phyloP scores from a whole-genome alignment of 2,329 filamentous ascomycete genomes.

The Ilyonectria sp. region DNA sequence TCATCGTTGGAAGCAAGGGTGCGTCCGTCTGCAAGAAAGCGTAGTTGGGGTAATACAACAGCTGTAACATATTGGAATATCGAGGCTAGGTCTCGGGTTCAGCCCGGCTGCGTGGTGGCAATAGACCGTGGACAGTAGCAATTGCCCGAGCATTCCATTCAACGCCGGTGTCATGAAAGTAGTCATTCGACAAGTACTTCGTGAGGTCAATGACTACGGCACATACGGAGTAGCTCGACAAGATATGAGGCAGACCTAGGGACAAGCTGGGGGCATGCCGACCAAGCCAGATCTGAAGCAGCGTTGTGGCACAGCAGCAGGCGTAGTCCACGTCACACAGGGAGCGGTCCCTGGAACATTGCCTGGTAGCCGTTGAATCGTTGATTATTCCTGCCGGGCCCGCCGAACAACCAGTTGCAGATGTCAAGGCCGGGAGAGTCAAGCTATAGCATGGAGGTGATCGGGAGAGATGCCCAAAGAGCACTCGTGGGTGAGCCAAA shows the following conservation, averaged over 20 bases:
- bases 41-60: slow-evolving; percentile 1
- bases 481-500: slow-evolving; percentile 33
- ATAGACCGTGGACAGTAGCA: background rate
- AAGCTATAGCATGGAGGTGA: slow-evolving; percentile 25
- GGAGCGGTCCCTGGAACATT: slow-evolving; percentile 7
- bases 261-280: background rate
- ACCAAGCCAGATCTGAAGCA: slow-evolving; percentile 19
- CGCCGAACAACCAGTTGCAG: slow-evolving; percentile 21
- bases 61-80: background rate
- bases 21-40: background rate
- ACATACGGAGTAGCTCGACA: background rate
- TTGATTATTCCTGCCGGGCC: slow-evolving; percentile 22
- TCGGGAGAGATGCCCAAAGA: slow-evolving; percentile 41
- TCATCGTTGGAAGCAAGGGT: background rate
- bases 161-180: background rate
- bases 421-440: slow-evolving; percentile 21
- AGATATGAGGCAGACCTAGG: background rate
- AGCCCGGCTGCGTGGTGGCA: background rate
- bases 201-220: background rate
- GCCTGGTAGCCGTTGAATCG: background rate
- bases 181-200: background rate
- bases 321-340: slow-evolving; percentile 16
- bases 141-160: background rate
- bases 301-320: slow-evolving; percentile 30
- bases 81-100: background rate